A percentile compares a stretch with the other conserved stretches of the same genome.
phyloP scores from a whole-genome alignment of 805 yeast species.

The Hanseniaspora occidentalis region DNA sequence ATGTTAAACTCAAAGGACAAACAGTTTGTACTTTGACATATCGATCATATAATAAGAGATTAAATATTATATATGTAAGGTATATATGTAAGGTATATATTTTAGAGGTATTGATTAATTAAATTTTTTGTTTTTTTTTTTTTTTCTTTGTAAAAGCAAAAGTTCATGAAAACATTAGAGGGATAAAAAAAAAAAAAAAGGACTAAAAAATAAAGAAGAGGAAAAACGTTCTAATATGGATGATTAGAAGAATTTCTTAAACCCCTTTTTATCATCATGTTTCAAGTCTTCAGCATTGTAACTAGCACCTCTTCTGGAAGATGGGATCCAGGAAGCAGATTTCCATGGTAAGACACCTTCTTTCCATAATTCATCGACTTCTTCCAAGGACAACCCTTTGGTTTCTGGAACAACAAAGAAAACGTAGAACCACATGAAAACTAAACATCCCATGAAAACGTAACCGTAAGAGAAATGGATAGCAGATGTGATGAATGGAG shows the following conservation, averaged over 20 bases:
- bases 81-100: too few species aligned
- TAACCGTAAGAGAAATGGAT: constrained; percentile 64
- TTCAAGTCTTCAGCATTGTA: constrained; percentile 6
- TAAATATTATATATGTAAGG: too few species aligned
- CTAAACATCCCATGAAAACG: constrained; percentile 42
- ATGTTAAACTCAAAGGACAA: too few species aligned
- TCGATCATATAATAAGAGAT: too few species aligned
- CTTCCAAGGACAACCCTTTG: constrained; percentile 67
- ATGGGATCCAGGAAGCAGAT: constrained; percentile 39
- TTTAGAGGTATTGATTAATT: too few species aligned
- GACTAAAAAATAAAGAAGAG: too few species aligned
- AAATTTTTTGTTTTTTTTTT: too few species aligned
- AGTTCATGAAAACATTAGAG: too few species aligned
- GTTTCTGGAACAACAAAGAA: constrained; percentile 64
- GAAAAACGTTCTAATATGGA: too few species aligned
- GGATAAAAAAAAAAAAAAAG: too few species aligned
- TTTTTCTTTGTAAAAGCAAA: too few species aligned
- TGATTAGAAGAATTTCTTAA: constrained; percentile 7
- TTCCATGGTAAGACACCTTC: constrained; percentile 30
- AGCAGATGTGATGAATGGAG: constrained; percentile 54
- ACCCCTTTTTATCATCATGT: constrained; percentile 9
- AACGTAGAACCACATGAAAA: constrained; percentile 46
- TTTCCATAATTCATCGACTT: constrained; percentile 52
- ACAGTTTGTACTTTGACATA: too few species aligned
- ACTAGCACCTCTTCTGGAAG: constrained; percentile 11